Evolutionary conservation across 164 flowering plant species (phyloP).

Genomic region (Sedum album): DNA sequence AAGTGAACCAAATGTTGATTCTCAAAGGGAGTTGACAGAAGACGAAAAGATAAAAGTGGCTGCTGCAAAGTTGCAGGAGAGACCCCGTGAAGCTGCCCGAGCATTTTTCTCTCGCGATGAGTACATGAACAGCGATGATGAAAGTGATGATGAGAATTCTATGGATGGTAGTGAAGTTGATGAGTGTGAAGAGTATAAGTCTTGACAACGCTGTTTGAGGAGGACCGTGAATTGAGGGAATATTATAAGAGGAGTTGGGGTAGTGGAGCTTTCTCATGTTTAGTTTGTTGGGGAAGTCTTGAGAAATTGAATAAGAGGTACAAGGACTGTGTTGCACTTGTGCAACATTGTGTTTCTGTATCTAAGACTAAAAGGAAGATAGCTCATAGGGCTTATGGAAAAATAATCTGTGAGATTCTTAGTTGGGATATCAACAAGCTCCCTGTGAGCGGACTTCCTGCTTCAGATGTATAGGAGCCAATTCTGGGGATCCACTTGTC

Average conservation of each 20-base stretch:
- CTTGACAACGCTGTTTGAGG: background rate
- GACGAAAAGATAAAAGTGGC: conserved; percentile 2
- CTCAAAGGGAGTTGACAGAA: background rate
- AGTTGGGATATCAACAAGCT: conserved; percentile 5
- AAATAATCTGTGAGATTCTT: conserved; percentile 4
- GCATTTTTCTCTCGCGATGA: background rate
- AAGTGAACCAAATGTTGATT: background rate
- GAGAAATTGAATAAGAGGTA: conserved; percentile 6
- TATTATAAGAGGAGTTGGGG: conserved; percentile 9
- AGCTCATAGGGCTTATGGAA: conserved; percentile 6
- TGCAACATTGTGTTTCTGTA: conserved; percentile 1
- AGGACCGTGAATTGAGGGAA: background rate
- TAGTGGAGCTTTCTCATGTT: conserved; percentile 4
- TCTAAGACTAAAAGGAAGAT: conserved; percentile 1
- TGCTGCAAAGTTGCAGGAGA: conserved; percentile 6
- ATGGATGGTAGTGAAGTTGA: background rate
- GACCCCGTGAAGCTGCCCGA: conserved; percentile 6
- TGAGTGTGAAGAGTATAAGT: conserved; percentile 3
- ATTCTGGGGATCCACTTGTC: background rate
- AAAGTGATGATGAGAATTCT: background rate
- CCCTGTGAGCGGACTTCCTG: conserved; percentile 2
- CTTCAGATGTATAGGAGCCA: background rate
- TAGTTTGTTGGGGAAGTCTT: conserved; percentile 4
- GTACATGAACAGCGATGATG: background rate
- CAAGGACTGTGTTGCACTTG: background rate